phyloP scores from a whole-genome alignment of 2,329 filamentous ascomycete species.

The Graphilbum sp. region DNA sequence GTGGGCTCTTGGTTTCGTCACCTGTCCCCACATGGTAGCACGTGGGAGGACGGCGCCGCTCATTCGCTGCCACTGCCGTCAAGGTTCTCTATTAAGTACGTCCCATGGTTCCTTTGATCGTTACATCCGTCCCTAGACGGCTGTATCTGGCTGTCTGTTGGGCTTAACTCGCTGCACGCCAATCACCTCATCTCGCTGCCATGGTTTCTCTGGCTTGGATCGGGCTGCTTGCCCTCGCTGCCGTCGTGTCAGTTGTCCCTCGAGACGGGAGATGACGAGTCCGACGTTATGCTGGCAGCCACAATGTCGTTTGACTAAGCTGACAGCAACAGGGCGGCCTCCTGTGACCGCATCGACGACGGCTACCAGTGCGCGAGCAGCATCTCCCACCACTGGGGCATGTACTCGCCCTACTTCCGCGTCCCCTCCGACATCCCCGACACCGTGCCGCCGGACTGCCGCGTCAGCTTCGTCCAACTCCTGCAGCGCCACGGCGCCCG shows the following conservation, averaged over 20 bases:
- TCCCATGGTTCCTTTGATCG: too few relatives aligned
- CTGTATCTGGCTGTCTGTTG: too few relatives aligned
- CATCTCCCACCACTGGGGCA: constrained; percentile 60
- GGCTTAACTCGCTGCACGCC: too few relatives aligned
- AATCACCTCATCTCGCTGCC: too few relatives aligned
- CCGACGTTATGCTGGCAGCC: too few relatives aligned
- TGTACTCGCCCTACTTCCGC: constrained; percentile 71
- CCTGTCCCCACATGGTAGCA: too few relatives aligned
- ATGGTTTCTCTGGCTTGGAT: background rate
- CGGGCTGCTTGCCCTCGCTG: background rate
- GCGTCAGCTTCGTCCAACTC: constrained; percentile 59
- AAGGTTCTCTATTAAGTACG: too few relatives aligned
- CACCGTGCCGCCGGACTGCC: constrained; percentile 46
- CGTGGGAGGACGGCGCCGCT: too few relatives aligned
- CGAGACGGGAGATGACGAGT: too few relatives aligned
- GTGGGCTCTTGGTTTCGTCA: too few relatives aligned
- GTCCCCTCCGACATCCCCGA: constrained; percentile 49
- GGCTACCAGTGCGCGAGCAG: constrained; percentile 47
- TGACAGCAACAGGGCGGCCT: background rate
- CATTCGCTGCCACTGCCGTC: too few relatives aligned
- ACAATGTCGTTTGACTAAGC: background rate
- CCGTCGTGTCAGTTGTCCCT: background rate
- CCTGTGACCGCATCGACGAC: constrained; percentile 25
- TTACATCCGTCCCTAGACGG: too few relatives aligned
- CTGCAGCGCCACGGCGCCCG: constrained; percentile 74